Evolutionary conservation across 1,139 yeast genomes (phyloP), one percentile per base, ranked within the genome.

Genomic region (Lodderomyces parapsilosis): DNA sequence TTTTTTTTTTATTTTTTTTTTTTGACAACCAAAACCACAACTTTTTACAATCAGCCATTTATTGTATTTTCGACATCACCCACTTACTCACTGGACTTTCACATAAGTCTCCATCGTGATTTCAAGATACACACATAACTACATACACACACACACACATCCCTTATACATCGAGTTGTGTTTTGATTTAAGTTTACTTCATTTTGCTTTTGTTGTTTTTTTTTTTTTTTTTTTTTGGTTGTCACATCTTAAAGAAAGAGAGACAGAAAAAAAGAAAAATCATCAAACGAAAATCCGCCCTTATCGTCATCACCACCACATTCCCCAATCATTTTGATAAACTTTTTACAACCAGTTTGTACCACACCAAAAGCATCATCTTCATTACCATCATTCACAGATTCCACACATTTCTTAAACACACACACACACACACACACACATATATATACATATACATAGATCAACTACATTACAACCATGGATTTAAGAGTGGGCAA

Each of bases 401-500:
- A n/a, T n/a, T n/a, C 8, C 23, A 20, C 23, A 6, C 24, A 19
- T 9, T 24, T 24, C 27, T 8, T n/a, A 28, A 4, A 28, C 9
- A 28, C 18, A 28, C 18, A 30, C 19, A 30, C n/a, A 15, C 15
- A 30, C 33, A 30, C 33, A 15, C 19, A 15, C 33, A 30, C 33
- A n/a, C 11, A 13, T 9, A 27, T 17, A n/a, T 13, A 27, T 17
- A 27, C 27, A 6, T 10, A 24, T n/a, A 24, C 27, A 24, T 10
- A 24, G n/a, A 6, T n/a, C 11, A 24, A 9, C 7, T n/a, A 27
- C 31, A 27, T 5, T 6, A 6, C 19, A 30, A 8, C 9, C 44
- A 73, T 73, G 78, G 96, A 89, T 68, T 80, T 90, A 62, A 80
- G 97, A 64, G 96, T 93, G 41, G 98, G 98, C 41, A 88, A 94